A percentile compares a stretch with the other conserved stretches of the same genome.
Conservation (phyloP, 352 stramenopile species). For the Pelagophyceae sp. region DNA sequence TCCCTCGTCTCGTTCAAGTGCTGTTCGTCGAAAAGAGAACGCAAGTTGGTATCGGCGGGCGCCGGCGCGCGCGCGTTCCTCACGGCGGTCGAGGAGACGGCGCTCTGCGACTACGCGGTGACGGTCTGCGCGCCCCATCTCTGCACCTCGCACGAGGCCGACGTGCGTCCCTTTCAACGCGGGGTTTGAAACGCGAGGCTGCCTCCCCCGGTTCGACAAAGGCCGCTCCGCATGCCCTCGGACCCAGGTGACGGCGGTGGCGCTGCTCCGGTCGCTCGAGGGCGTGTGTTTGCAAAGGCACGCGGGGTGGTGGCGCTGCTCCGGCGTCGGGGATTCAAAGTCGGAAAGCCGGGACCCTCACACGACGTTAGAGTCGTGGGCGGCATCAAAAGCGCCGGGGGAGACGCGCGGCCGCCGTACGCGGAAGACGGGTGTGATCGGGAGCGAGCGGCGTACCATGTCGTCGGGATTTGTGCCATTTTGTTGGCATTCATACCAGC, state of each 20-base stretch:
- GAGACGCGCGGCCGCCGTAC: no score
- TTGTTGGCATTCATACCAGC: no score
- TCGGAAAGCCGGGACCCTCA: no score
- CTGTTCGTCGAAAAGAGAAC: background rate
- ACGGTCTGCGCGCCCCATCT: background rate
- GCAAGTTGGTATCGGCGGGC: background rate
- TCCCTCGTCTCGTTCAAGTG: background rate
- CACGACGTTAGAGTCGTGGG: no score
- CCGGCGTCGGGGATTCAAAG: no score
- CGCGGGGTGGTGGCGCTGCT: conserved; percentile 19
- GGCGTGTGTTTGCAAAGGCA: background rate
- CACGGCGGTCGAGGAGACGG: background rate
- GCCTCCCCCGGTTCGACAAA: no score
- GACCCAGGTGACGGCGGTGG: background rate
- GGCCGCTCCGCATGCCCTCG: no score
- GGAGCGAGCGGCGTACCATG: no score
- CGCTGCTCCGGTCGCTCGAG: background rate
- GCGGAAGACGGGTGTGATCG: no score
- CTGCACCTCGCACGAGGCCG: background rate
- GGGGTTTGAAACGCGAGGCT: background rate
- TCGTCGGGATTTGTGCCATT: no score
- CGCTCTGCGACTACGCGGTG: background rate
- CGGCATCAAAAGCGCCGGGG: no score
- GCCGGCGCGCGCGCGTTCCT: background rate
- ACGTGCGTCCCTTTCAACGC: background rate